Base-by-base conservation (phyloP, 352 stramenopile species). In the Phytophthora hibernalis region DNA sequence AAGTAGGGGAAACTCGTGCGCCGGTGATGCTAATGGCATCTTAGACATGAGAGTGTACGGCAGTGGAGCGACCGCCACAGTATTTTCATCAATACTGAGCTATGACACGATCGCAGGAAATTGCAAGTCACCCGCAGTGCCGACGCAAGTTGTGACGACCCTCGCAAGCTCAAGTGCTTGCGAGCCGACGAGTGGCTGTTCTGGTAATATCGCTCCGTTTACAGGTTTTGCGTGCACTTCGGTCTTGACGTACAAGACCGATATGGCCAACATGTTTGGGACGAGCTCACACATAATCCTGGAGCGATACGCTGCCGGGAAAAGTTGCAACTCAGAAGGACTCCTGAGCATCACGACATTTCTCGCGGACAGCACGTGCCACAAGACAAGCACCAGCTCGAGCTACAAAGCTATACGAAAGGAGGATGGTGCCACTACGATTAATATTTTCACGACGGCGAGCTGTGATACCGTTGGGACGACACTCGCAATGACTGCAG, bases 261-360 rank as follows among this genome's bases (percentile, higher is more conserved):
- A 61, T 18, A 51, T 56, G 37, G 33, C 50, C 49, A n/a, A 12
- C 18, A 7, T 49, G 18, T 38, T 38, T 51, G 60, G 51, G 0
- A 42, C 43, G 31, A 61, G 22, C 7, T 43, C 60, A 15, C 61
- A 56, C 18, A 35, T 68, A n/a, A 55, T 56, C n/a, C 31, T 68
- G 50, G 50, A 68, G 35, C 22, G n/a, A 18, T 68, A 68, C 26
- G 44, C 12, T 9, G 2, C 51, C 13, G 47, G 61, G 11, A 33
- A 44, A 21, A 42, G 11, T n/a, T 69, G 61, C 30, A 22, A 38
- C 21, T 5, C 16, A 0, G 22, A 1, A 8, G 9, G 47, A 10
- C 38, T 64, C 0, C n/a, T 8, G 5, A 28, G 37, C 5, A 59
- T 69, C 28, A 69, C 38, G 15, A 50, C 54, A 5, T 69, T 55